Base-by-base conservation (phyloP, 306 rosid genomes). In the Prunus kanzakura region DNA sequence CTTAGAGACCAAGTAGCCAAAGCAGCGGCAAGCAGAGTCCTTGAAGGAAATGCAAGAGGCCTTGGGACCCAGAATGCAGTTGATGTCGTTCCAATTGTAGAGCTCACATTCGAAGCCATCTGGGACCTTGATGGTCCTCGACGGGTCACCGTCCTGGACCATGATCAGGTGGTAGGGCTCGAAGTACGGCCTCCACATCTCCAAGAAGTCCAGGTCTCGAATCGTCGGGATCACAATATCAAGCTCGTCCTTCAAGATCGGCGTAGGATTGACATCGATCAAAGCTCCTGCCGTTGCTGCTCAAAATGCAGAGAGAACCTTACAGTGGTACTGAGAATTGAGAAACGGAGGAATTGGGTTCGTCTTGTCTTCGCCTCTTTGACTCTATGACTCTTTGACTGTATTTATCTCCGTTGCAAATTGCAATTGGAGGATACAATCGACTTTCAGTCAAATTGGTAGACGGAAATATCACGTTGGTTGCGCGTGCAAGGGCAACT, bases 211-310 rank as follows among this genome's bases (percentile, higher is more conserved):
- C 0, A 90, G 93, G 91, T 89, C 90, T 1, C 97, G 87, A 76
- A 90, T 93, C 47, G 97, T 93, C 23, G 96, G 97, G 74, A 93
- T 93, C 23, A 93, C 96, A 83, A 93, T 93, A 73, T 93, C 96
- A 0, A 93, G 93, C 78, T 93, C 94, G 13, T 93, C 94, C 74
- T 88, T 88, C 82, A 93, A 73, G 9, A 89, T 51, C 1, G 98
- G 94, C 0, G 81, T 77, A 1, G 91, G 80, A 15, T 56, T 56
- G 0, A 20, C 82, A 78, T 56, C 14, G 3, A 76, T 47, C 3
- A 78, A 78, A 70, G 78, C 35, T 66, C 38, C 76, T 3, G 92
- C 91, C 93, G 90, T 90, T 80, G 75, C 9, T 67, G 66, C 12
- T 56, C 43, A 25, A 50, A 10, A 3, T 29, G 41, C 64, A 14